Evolutionary conservation across 2,329 filamentous ascomycete genomes (phyloP).

Genomic region (Apiospora pterosperma): DNA sequence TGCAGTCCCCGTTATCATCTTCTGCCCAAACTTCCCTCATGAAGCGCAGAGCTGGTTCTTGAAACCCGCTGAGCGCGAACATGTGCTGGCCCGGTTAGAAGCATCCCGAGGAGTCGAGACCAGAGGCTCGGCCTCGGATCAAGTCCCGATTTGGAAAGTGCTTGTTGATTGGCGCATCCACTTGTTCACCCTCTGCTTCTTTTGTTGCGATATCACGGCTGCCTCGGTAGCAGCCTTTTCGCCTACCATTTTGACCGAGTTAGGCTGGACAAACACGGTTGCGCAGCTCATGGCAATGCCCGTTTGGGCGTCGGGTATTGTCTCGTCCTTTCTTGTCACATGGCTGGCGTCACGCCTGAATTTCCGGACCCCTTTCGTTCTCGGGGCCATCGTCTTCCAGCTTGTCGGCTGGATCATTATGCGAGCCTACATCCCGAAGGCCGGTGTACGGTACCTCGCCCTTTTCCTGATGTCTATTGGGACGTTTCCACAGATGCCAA

Average conservation of each 20-base stretch:
- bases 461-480: slow-evolving; percentile 21
- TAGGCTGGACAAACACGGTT: slow-evolving; percentile 19
- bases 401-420: slow-evolving; percentile 26
- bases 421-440: slow-evolving; percentile 17
- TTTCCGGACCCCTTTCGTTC: slow-evolving; percentile 20
- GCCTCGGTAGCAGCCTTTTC: slow-evolving; percentile 23
- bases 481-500: slow-evolving; percentile 26
- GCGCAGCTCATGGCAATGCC: slow-evolving; percentile 27
- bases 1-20: slow-evolving; percentile 14
- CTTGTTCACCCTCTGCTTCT: slow-evolving; percentile 25
- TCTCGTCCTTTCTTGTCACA: slow-evolving; percentile 19
- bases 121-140: slow-evolving; percentile 18
- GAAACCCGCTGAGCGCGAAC: slow-evolving; percentile 18
- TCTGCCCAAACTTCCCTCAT: slow-evolving; percentile 25
- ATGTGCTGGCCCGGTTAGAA: slow-evolving; percentile 18
- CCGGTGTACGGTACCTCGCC: slow-evolving; percentile 23
- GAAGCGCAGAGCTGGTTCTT: slow-evolving; percentile 25
- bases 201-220: slow-evolving; percentile 26
- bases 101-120: slow-evolving; percentile 20
- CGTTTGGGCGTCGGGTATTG: slow-evolving; percentile 23
- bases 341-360: slow-evolving; percentile 19
- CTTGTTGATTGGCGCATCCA: slow-evolving; percentile 26
- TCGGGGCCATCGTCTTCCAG: slow-evolving; percentile 19
- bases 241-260: slow-evolving; percentile 23
- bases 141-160: slow-evolving; percentile 20